phyloP scores from a whole-genome alignment of 106 monocot genomes.

The Platanthera guangdongensis region DNA sequence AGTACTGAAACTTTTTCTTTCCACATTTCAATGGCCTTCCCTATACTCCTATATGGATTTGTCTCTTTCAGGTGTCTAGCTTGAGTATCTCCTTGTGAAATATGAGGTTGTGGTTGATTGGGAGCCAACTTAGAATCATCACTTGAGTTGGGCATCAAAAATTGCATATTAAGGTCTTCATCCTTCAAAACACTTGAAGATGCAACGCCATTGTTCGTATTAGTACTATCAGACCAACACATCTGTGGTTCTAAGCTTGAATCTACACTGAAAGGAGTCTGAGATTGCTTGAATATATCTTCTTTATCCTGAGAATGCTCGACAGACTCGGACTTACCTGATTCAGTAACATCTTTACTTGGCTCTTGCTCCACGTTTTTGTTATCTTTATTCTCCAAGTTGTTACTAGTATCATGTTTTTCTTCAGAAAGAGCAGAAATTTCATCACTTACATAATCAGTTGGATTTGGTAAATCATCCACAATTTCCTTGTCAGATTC shows the following conservation, averaged over 20 bases:
- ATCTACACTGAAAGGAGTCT: constrained; percentile 9
- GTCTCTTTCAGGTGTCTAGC: constrained; percentile 26
- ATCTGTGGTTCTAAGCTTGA: constrained; percentile 17
- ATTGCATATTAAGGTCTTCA: constrained; percentile 28
- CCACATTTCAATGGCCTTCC: constrained; percentile 73
- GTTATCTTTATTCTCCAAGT: constrained; percentile 20
- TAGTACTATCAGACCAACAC: constrained; percentile 32
- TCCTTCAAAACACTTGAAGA: constrained; percentile 24
- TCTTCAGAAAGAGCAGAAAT: constrained; percentile 12
- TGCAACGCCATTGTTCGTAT: constrained; percentile 25
- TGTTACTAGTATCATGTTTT: constrained; percentile 8
- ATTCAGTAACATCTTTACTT: constrained; percentile 14
- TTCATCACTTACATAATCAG: constrained; percentile 23
- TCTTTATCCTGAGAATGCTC: constrained; percentile 5
- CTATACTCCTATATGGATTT: constrained; percentile 79
- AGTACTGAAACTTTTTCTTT: constrained; percentile 76
- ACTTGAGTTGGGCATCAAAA: constrained; percentile 32
- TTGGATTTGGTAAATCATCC: constrained; percentile 17
- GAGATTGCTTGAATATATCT: constrained; percentile 14
- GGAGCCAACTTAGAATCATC: constrained; percentile 30
- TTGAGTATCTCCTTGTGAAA: constrained; percentile 17
- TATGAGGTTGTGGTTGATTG: constrained; percentile 24
- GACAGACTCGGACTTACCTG: constrained; percentile 22
- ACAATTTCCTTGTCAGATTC: constrained; percentile 29
- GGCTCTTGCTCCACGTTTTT: constrained; percentile 22